Percentiles rank a stretch among this genome's conserved stretches.
These are phyloP conservation scores for Glycine tomentella DNA, from an alignment of 306 rosid species.

Conservation along the genomic window DNA sequence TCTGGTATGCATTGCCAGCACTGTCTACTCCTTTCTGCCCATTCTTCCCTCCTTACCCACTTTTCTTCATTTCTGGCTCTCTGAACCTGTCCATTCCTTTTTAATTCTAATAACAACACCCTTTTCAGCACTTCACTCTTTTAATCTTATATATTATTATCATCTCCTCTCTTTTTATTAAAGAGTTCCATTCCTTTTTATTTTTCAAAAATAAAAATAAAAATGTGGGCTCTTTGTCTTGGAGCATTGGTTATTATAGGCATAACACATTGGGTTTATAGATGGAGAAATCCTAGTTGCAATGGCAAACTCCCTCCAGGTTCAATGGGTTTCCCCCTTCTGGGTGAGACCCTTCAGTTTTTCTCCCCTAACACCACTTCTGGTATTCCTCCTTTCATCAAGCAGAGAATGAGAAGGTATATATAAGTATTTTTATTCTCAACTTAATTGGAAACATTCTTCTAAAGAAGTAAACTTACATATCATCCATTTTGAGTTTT, in stretches of 20 bases:
- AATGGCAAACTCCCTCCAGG: slow-evolving; percentile 97
- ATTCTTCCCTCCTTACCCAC: slow-evolving; percentile 58
- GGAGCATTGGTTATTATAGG: slow-evolving; percentile 65
- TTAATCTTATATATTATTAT: slow-evolving; percentile 29
- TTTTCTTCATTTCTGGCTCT: slow-evolving; percentile 41
- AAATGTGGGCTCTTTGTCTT: slow-evolving; percentile 75
- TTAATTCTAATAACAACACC: slow-evolving; percentile 29
- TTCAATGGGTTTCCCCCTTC: slow-evolving; percentile 96
- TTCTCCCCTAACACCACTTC: slow-evolving; percentile 78
- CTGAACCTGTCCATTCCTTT: slow-evolving; percentile 42
- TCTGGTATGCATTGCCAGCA: slow-evolving; percentile 74
- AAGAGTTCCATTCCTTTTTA: neutral
- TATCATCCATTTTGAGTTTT: slow-evolving; percentile 39
- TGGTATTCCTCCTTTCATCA: slow-evolving; percentile 89
- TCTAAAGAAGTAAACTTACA: neutral
- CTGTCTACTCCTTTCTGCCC: slow-evolving; percentile 64
- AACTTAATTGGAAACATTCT: neutral
- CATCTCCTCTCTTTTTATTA: slow-evolving; percentile 39
- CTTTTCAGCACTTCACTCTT: slow-evolving; percentile 42
- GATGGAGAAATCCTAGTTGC: slow-evolving; percentile 87
- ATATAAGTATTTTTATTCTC: slow-evolving; percentile 3
- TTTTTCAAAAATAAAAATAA: neutral
- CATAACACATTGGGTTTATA: slow-evolving; percentile 76
- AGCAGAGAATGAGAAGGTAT: slow-evolving; percentile 85
- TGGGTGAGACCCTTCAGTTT: slow-evolving; percentile 93